Percentiles rank a stretch among this genome's conserved stretches.
Evolutionary conservation across 169 alveolate genomes (phyloP).

Genomic region (Eimeria praecox): DNA sequence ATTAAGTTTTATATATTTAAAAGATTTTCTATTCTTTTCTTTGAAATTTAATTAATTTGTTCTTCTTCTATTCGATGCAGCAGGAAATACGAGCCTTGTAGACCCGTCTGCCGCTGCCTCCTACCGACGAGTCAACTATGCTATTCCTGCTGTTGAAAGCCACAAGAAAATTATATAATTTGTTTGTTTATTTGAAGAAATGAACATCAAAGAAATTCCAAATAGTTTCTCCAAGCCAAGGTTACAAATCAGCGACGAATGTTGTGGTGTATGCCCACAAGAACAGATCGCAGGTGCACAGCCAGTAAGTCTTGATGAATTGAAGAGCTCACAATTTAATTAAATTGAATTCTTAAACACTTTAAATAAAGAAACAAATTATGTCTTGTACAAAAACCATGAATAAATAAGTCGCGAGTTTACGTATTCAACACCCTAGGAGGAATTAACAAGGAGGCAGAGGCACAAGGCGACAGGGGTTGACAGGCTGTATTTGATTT

Average conservation of each 20-base stretch:
- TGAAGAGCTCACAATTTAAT: neutral
- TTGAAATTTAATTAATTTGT: neutral
- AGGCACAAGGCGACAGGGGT: conserved; percentile 39
- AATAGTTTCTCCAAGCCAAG: neutral
- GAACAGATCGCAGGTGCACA: conserved; percentile 12
- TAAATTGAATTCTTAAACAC: neutral
- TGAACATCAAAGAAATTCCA: neutral
- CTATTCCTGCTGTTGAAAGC: neutral
- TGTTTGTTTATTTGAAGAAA: neutral
- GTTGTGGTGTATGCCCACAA: conserved; percentile 35
- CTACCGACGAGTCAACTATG: conserved; percentile 7
- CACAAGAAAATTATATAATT: neutral
- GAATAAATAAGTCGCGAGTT: neutral
- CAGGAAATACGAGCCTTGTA: conserved; percentile 33
- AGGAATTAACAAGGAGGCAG: conserved; percentile 38
- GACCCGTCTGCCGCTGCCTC: conserved; percentile 69
- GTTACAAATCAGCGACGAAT: neutral
- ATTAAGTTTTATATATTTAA: neutral
- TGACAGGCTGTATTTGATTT: conserved; percentile 7
- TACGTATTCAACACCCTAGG: neutral
- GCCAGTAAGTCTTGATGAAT: neutral
- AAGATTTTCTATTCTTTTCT: neutral
- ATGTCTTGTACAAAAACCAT: neutral
- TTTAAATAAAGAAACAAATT: neutral
- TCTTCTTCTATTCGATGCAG: neutral